phyloP scores from a whole-genome alignment of 768 basidiomycete genomes.

The Psilocybe subaeruginosa region DNA sequence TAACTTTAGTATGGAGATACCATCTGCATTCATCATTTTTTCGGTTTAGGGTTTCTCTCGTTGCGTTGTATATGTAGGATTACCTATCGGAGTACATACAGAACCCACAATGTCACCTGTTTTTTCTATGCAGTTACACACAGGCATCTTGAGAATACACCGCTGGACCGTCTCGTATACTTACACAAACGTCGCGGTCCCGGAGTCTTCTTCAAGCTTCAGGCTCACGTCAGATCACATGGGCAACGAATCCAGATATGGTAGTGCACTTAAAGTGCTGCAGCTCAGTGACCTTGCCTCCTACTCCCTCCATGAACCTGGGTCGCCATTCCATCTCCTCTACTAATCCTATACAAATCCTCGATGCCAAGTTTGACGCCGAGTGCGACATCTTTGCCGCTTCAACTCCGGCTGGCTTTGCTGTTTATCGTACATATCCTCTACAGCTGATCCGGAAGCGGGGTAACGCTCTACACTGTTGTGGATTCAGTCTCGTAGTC shows the following conservation, averaged over 20 bases:
- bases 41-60: slow-evolving; percentile 12
- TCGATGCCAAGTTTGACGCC: slow-evolving; percentile 80
- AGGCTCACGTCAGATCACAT: not conserved
- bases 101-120: not conserved
- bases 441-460: slow-evolving; percentile 80
- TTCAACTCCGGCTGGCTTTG: slow-evolving; percentile 80
- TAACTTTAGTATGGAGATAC: not conserved
- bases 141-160: not conserved
- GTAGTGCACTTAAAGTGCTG: slow-evolving; percentile 12
- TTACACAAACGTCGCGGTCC: no score
- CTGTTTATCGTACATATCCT: slow-evolving; percentile 78
- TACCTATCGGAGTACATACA: slow-evolving; percentile 5
- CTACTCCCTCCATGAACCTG: slow-evolving; percentile 71
- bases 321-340: slow-evolving; percentile 83
- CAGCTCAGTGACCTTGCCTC: slow-evolving; percentile 8
- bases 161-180: not conserved
- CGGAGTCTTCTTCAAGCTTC: no score
- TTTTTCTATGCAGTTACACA: not conserved
- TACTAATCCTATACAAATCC: slow-evolving; percentile 72
- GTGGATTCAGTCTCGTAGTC: not conserved
- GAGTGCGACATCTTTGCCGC: slow-evolving; percentile 82
- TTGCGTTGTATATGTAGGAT: slow-evolving; percentile 18
- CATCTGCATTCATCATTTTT: slow-evolving; percentile 2
- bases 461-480: slow-evolving; percentile 47
- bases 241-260: not conserved